These are phyloP conservation scores for Hanseniaspora gamundiae DNA, from an alignment of 1,139 yeast species.

Conservation along the genomic window DNA sequence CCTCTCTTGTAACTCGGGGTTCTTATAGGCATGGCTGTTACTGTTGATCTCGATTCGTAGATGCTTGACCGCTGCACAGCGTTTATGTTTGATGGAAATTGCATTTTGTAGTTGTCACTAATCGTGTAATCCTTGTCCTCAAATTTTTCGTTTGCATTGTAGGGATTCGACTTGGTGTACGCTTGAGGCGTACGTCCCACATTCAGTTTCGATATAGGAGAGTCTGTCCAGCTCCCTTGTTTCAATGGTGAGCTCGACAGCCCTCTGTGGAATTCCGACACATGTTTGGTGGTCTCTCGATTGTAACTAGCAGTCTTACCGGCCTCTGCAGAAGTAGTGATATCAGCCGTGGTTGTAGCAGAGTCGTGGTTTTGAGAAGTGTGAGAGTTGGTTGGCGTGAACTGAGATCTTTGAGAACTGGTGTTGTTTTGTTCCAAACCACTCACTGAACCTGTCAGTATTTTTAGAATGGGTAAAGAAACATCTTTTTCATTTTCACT, in stretches of 20 bases:
- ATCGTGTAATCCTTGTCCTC: not conserved
- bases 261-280: too few relatives aligned
- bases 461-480: too few relatives aligned
- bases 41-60: constrained; percentile 24
- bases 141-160: not conserved
- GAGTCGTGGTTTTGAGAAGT: too few relatives aligned
- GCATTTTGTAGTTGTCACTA: not conserved
- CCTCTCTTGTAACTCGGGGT: constrained; percentile 10
- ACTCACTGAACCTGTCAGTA: too few relatives aligned
- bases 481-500: too few relatives aligned
- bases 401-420: too few relatives aligned
- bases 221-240: not conserved
- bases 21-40: constrained; percentile 23
- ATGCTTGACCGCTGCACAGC: constrained; percentile 19
- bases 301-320: too few relatives aligned
- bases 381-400: too few relatives aligned
- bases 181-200: not conserved
- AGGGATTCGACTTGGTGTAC: not conserved
- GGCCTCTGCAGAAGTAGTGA: too few relatives aligned
- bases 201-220: not conserved
- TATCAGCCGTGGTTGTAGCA: too few relatives aligned
- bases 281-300: too few relatives aligned
- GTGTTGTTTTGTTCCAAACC: too few relatives aligned
- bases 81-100: not conserved
- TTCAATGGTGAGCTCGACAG: not conserved